Percentiles rank a stretch among this genome's conserved stretches.
These are phyloP conservation scores for Coemansia sp. DNA, from an alignment of 192 early-diverging fungal species.

Conservation along the genomic window DNA sequence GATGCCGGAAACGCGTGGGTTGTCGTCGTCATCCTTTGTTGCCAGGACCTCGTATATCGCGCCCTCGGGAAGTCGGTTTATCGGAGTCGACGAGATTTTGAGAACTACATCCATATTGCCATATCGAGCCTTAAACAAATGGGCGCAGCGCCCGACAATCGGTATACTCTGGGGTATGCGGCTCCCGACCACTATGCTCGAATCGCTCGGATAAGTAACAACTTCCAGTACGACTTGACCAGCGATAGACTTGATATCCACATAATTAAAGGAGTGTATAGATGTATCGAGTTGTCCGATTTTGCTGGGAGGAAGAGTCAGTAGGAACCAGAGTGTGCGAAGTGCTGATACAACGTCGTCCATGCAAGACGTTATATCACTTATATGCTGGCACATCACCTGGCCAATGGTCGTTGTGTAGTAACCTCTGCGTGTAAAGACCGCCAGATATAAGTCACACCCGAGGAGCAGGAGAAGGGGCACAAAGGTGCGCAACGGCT, in stretches of 20 bases:
- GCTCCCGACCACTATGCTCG: background rate
- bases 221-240: background rate
- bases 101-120: too few species aligned
- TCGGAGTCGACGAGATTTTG: conserved; percentile 13
- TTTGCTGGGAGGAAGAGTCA: background rate
- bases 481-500: conserved; percentile 15
- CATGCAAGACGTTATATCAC: background rate
- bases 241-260: background rate
- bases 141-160: too few species aligned
- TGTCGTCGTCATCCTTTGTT: background rate
- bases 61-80: conserved; percentile 10
- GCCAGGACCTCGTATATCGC: conserved; percentile 17
- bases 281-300: background rate
- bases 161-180: background rate
- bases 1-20: background rate
- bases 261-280: background rate
- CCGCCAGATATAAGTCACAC: background rate
- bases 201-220: background rate
- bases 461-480: conserved; percentile 14
- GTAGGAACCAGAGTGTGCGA: background rate
- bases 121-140: too few species aligned
- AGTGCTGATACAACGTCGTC: background rate
- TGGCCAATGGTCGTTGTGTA: background rate
- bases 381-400: background rate
- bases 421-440: conserved; percentile 10